Percentiles rank a stretch among this genome's conserved stretches.
Conservation (phyloP, 345 rosid genomes). For the Geranium rotundifolium region DNA sequence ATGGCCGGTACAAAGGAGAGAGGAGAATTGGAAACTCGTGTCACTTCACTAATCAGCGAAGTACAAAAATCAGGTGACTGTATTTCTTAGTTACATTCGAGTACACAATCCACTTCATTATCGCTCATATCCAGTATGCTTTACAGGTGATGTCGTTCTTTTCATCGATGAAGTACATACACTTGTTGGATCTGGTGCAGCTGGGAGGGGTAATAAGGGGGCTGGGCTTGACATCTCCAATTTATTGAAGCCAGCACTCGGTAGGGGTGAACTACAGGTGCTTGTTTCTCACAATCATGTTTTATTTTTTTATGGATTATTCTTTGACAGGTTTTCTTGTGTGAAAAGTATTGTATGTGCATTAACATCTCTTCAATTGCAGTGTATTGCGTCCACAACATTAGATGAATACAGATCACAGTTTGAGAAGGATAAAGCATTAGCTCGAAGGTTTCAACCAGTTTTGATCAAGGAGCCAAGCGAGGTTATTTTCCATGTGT, state of each 20-base stretch:
- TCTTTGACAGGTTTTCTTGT: no score
- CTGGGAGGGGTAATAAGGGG: constrained; percentile 78
- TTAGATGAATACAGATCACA: constrained; percentile 71
- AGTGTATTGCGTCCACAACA: constrained; percentile 98
- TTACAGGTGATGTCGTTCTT: constrained; percentile 71
- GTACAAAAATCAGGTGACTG: constrained; percentile 64
- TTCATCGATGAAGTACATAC: constrained; percentile 96
- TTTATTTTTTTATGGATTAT: neutral
- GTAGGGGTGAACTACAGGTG: constrained; percentile 93
- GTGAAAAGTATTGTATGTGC: neutral
- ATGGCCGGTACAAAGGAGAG: constrained; percentile 98
- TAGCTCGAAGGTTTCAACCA: constrained; percentile 93
- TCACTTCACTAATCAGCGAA: constrained; percentile 66
- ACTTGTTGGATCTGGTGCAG: constrained; percentile 87
- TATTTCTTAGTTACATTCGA: constrained; percentile 5
- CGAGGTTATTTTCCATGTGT: constrained; percentile 34
- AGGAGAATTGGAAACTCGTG: constrained; percentile 92
- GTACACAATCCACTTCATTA: neutral
- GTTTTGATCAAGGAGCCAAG: constrained; percentile 81
- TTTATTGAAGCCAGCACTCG: constrained; percentile 86
- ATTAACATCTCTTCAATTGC: constrained; percentile 20
- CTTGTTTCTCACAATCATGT: constrained; percentile 6
- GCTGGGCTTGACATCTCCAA: constrained; percentile 95
- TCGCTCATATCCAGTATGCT: constrained; percentile 9
- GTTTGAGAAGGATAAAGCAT: constrained; percentile 89